A percentile compares a stretch with the other conserved stretches of the same genome.
Conservation (phyloP, 225 moss, liverwort and hornwort species). For the Bryum argenteum region DNA sequence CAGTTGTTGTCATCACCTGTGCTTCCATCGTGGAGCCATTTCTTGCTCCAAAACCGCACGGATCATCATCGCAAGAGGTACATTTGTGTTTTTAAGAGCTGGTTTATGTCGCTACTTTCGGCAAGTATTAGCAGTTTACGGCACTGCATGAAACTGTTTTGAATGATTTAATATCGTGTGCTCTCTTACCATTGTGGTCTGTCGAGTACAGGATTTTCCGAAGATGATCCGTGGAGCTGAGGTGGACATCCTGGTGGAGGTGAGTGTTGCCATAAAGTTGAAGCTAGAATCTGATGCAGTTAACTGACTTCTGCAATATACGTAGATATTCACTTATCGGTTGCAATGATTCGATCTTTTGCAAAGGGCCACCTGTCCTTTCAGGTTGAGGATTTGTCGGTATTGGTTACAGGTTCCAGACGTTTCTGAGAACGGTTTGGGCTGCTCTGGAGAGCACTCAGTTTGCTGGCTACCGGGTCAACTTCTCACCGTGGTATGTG, state of each 20-base stretch:
- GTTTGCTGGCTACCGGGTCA: conserved; percentile 70
- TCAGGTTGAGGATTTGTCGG: conserved; percentile 21
- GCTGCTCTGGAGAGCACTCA: conserved; percentile 63
- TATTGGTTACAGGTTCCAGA: conserved; percentile 53
- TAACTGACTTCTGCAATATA: not conserved
- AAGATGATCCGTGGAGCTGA: conserved; percentile 89
- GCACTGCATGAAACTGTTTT: not conserved
- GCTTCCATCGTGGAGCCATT: conserved; percentile 99
- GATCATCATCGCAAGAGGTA: conserved; percentile 71
- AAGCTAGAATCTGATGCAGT: not conserved
- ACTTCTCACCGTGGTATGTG: conserved; percentile 62
- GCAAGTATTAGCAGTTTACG: conserved; percentile 8
- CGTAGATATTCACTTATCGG: not conserved
- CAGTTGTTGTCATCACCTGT: conserved; percentile 91
- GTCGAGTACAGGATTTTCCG: conserved; percentile 53
- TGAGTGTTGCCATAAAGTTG: conserved; percentile 28
- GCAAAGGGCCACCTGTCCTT: conserved; percentile 15
- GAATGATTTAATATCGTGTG: not conserved
- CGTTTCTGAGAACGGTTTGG: conserved; percentile 50
- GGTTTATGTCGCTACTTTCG: not conserved
- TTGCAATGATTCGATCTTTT: conserved; percentile 13
- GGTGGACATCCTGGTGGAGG: conserved; percentile 82
- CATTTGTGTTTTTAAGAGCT: not conserved
- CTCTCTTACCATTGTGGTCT: conserved; percentile 21
- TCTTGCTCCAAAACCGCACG: conserved; percentile 75